phyloP scores from a whole-genome alignment of 1,284 basidiomycete species.

The Chalciporus piperatoides region DNA sequence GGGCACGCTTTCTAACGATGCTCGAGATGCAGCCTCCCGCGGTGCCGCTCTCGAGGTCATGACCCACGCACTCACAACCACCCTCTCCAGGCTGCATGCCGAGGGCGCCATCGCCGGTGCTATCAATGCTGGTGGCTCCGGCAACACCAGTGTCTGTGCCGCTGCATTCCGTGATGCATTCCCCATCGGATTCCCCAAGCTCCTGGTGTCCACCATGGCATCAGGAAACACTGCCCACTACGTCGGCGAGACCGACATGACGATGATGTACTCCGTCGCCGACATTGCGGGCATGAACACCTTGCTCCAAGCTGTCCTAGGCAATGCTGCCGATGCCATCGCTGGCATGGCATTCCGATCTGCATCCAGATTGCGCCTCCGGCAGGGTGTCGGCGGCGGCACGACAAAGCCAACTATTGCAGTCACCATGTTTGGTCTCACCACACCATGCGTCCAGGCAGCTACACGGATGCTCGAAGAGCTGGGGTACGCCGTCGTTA shows the following conservation, averaged over 20 bases:
- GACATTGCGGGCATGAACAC: constrained; percentile 31
- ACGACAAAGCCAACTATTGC: constrained; percentile 14
- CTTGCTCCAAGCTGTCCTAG: constrained; percentile 21
- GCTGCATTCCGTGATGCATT: constrained; percentile 23
- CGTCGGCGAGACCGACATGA: constrained; percentile 30
- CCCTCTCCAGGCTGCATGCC: constrained; percentile 16
- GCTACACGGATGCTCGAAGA: constrained; percentile 24
- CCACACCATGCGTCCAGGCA: constrained; percentile 24
- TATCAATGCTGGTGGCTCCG: constrained; percentile 25
- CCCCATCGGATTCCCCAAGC: constrained; percentile 27
- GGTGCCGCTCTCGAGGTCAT: constrained; percentile 15
- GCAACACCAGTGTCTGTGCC: constrained; percentile 28
- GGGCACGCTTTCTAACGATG: constrained; percentile 2
- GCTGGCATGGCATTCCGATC: constrained; percentile 21
- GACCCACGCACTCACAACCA: constrained; percentile 19
- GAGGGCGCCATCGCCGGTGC: constrained; percentile 17
- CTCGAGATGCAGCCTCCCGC: constrained; percentile 6
- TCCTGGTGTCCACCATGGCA: constrained; percentile 31
- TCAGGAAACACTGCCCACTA: constrained; percentile 26
- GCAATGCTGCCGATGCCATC: constrained; percentile 28
- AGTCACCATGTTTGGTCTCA: constrained; percentile 30
- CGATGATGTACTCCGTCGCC: constrained; percentile 31
- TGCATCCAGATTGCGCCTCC: background rate
- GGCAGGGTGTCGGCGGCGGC: background rate
- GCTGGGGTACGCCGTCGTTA: constrained; percentile 26